Base-by-base conservation (phyloP, 2,329 filamentous ascomycete species). In the Pyricularia grisea region DNA sequence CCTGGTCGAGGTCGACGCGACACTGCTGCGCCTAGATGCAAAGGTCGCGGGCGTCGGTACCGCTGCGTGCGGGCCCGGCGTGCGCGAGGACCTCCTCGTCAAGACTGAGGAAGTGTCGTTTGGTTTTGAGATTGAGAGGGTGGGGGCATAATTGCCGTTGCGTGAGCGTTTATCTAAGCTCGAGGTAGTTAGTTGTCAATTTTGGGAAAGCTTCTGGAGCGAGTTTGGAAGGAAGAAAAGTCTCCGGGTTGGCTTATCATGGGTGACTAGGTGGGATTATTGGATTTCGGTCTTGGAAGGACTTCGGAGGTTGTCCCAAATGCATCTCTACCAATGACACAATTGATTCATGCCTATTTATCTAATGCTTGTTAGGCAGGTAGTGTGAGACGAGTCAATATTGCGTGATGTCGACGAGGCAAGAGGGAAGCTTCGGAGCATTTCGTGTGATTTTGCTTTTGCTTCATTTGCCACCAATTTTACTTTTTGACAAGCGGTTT, bases 41-140 rank as follows among this genome's bases (percentile, higher is more conserved):
- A 76, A 76, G 70, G 82, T 84, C n/a, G 80, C 82, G 0, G 83
- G 83, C 2, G 81, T 85, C 0, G 83, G 84, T 0, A 81, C 81
- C 0, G 83, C 75, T 0, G 82, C 83, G 0, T 85, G 83, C 69
- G 84, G 84, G 4, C 82, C 83, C 0, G 81, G 77, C 0, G 82
- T 84, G 0, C 76, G 80, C 63, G 79, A 83, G 23, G 82, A 84
- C 67, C 72, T 81, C 66, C 70, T 80, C 73, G 81, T 82, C 10
- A 79, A 79, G 69, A 77, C 78, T 4, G 77, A 79, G 70, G 77
- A 81, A 60, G 75, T 78, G 36, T 75, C 72, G 36, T 84, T 84
- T 71, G 77, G 75, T 2, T 83, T 84, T 70, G 71, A 78, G 28
- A 70, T 84, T 30, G 78, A 82, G 64, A 69, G 70, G 25, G 66